A percentile compares a stretch with the other conserved stretches of the same genome.
These are phyloP conservation scores for Gonapodya prolifera DNA, from an alignment of 192 early-diverging fungal genomes.

Conservation along the genomic window DNA sequence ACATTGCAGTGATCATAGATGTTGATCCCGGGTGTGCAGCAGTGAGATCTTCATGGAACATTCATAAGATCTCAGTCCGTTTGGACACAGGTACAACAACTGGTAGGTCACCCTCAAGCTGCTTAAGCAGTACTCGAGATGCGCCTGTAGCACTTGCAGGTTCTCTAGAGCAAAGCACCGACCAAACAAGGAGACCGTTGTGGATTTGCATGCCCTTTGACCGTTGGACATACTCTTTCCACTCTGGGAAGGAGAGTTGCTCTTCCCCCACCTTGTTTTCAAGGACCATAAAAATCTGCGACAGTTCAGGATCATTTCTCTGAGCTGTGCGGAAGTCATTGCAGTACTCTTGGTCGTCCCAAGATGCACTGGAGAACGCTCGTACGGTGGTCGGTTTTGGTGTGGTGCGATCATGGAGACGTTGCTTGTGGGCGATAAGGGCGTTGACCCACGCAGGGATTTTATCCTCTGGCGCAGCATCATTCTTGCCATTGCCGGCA, in stretches of 20 bases:
- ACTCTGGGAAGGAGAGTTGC: neutral
- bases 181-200: neutral
- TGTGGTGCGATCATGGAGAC: too few species aligned
- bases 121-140: neutral
- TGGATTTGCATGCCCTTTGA: neutral
- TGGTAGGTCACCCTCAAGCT: neutral
- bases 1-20: neutral
- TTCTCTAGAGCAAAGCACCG: too few species aligned
- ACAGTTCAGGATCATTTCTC: neutral
- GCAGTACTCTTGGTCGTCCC: neutral
- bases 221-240: neutral
- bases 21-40: neutral
- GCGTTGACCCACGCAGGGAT: too few species aligned
- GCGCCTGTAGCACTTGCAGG: too few species aligned
- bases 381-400: too few species aligned
- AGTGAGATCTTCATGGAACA: neutral
- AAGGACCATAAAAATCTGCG: neutral
- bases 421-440: too few species aligned
- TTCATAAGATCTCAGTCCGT: neutral
- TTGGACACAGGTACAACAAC: neutral
- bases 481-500: too few species aligned
- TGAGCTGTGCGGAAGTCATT: neutral
- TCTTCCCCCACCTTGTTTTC: neutral
- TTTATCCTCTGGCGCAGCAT: too few species aligned
- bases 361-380: neutral